Percentiles rank a stretch among this genome's conserved stretches.
These are phyloP conservation scores for Byssothecium circinans DNA, from an alignment of 2,329 filamentous ascomycete genomes.

Conservation along the genomic window DNA sequence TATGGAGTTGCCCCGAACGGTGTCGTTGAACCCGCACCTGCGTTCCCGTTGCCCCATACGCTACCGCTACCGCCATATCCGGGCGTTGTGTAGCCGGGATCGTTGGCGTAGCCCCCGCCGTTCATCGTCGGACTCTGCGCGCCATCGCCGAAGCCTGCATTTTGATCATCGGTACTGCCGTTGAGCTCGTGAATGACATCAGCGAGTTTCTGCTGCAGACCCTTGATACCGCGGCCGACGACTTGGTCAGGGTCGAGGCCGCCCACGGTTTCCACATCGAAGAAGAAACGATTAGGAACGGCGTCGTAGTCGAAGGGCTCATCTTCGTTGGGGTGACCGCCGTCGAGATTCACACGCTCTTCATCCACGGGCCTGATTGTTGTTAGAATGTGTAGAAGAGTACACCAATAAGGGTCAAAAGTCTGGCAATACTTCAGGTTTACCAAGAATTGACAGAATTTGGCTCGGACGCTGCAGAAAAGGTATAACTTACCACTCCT, in stretches of 20 bases:
- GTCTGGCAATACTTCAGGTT: not conserved
- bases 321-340: conserved; percentile 72
- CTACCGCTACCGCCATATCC: conserved; percentile 57
- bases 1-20: conserved; percentile 65
- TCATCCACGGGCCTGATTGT: conserved; percentile 72
- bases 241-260: conserved; percentile 88
- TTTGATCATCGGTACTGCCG: conserved; percentile 54
- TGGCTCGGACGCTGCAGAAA: too few relatives aligned
- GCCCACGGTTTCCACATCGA: conserved; percentile 87
- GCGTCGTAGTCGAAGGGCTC: conserved; percentile 91
- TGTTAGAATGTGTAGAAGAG: conserved; percentile 4
- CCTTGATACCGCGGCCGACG: conserved; percentile 83
- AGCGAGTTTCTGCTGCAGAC: conserved; percentile 88
- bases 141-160: conserved; percentile 58
- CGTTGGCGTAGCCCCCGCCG: conserved; percentile 59
- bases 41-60: conserved; percentile 67
- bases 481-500: conserved; percentile 74
- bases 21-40: conserved; percentile 49
- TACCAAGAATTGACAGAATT: too few relatives aligned
- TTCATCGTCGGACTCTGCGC: conserved; percentile 64
- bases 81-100: conserved; percentile 68
- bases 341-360: conserved; percentile 78
- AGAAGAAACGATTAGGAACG: conserved; percentile 82
- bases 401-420: not conserved
- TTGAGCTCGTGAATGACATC: conserved; percentile 69